Percentiles rank a stretch among this genome's conserved stretches.
Conservation (phyloP, 148 eudicot species). For the Silene conica region DNA sequence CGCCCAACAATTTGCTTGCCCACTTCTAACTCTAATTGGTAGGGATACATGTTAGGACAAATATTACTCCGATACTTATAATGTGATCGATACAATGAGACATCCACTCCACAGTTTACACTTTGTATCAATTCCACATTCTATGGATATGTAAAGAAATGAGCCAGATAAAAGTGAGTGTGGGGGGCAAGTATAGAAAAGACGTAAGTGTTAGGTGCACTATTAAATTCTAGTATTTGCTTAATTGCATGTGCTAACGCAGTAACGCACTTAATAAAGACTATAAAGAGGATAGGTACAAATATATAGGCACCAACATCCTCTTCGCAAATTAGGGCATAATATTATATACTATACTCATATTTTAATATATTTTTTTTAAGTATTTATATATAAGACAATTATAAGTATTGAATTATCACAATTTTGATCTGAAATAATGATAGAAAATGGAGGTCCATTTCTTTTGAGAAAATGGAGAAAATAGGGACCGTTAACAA, state of each 20-base stretch:
- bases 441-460: no score
- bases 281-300: background rate
- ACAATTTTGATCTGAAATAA: no score
- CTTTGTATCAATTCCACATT: background rate
- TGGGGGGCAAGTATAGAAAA: background rate
- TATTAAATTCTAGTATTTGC: background rate
- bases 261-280: background rate
- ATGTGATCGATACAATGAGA: background rate
- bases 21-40: no score
- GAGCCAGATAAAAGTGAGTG: background rate
- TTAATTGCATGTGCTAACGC: conserved; percentile 3
- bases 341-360: no score
- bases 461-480: no score
- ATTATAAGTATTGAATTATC: no score
- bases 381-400: no score
- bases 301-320: conserved; percentile 2
- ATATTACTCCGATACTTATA: no score
- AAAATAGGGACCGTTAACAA: no score
- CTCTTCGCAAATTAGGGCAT: background rate
- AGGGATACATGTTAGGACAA: no score
- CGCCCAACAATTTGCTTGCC: no score
- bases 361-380: no score
- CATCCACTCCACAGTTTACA: background rate
- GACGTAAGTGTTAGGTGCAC: background rate
- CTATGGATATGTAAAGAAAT: background rate